Evolutionary conservation across 805 yeast species (phyloP), one percentile per base, ranked within the genome.

Genomic region (Ogataea neopini): DNA sequence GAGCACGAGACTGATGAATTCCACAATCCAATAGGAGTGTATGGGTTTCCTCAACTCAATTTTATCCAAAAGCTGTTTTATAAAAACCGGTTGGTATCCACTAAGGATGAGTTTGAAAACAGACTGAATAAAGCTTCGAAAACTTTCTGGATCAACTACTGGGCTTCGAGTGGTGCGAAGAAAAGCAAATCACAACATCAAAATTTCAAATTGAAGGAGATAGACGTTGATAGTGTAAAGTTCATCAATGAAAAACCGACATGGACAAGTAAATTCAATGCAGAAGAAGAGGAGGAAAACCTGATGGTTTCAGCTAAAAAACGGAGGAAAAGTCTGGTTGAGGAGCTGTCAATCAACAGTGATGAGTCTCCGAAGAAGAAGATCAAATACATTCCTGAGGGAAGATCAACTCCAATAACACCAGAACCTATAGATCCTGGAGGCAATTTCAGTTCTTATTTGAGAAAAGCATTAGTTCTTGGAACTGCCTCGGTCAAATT

Each of bases 401-500:
- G 54, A 6, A 46, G 52, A 15, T 43, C 49, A 14, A 51, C 52
- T 17, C 54, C 54, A 13, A 53, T 61, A 35, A 61, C 64, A 32
- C 57, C 62, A 6, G 62, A 61, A 10, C 58, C 70, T 3, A 58
- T 35, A 13, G 19, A 50, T 13, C 58, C 58, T 18, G 49, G 45
- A n/a, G 56, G 52, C 3, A 50, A 45, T 10, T 45, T 62, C 19
- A 53, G 67, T 14, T 53, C 58, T 2, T 40, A 46, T 22, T 46
- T 64, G 45, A 49, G 72, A 42, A 47, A 58, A n/a, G 72, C 83
- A 0, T 58, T 48, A 11, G 61, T 82, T 1, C 47, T 77, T n/a
- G 89, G 90, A 2, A 77, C 87, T 0, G 76, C 83, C 0, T 84
- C 89, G 0, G 67, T 83, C 0, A 85, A 85, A 55, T 62, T 84